Evolutionary conservation across 306 rosid genomes (phyloP), one percentile per base, ranked within the genome.

Genomic region (Inga oerstediana): DNA sequence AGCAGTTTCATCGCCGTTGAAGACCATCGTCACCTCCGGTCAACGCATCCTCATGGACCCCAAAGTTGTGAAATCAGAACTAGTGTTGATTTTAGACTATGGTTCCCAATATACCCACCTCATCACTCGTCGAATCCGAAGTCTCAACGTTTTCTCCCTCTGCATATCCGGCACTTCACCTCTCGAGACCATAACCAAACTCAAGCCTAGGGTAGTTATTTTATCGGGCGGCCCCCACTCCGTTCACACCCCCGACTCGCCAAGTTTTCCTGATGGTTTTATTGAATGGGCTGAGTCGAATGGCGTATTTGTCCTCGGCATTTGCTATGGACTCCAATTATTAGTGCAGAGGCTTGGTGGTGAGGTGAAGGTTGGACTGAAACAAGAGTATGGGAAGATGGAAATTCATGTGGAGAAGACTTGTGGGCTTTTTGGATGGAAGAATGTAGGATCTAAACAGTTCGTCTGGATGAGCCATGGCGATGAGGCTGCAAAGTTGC

Each of bases 161-260:
- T 93, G 98, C 81, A 83, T 96, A 59, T 89, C 94, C 45, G 98
- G 99, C 72, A 96, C 98, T 11, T 88, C 93, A 7, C 30, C 94
- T 24, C 97, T 96, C 54, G 16, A 83, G 24, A 6, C 94, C 93
- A 91, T 96, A 84, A 32, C 88, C 35, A 89, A 84, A 16, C 97
- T 86, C 80, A 89, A 89, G 10, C 99, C 99, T 27, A 67, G 85
- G 62, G 94, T 94, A 61, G 95, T 96, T 74, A 88, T 96, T 37
- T 97, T 96, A 84, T 96, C 99, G 37, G 99, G 99, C 4, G 99
- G 99, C 0, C 99, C 99, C 66, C 98, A 96, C 89, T 96, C 98
- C 11, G 99, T 96, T 46, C 99, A 96, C 85, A 87, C 97, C 15
- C 73, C 83, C 0, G 89, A 90, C 61, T 90, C 99, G 39, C 98